Base-by-base conservation (phyloP, 768 basidiomycete species). In the Termitomyces sp. region DNA sequence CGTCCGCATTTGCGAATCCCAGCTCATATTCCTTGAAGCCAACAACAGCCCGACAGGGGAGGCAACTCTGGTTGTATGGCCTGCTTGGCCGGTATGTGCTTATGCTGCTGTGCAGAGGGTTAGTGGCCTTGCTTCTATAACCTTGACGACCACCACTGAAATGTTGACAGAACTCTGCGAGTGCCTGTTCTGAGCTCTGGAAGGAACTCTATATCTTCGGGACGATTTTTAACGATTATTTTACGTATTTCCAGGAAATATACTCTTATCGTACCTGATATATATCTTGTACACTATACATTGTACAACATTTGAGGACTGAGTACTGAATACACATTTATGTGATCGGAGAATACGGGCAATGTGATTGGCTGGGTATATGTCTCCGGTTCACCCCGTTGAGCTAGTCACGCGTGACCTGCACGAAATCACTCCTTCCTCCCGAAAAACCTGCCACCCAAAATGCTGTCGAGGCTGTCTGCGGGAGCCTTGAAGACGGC, bases 391-490 rank as follows among this genome's bases (percentile, higher is more conserved):
- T 79, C 78, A 76, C 73, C 75, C 81, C 83, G 81, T 74, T 65
- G 56, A 32, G 52, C 61, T 58, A 63, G 76, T 79, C 75, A 77
- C 77, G 76, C 76, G 81, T 81, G 79, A 81, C 79, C 59, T 54
- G 71, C 67, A 73, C 72, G 61, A 70, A 63, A 70, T 73, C 68
- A 67, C 69, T 68, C 70, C 72, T 71, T 75, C 73, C 73, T 73
- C 70, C 69, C 69, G 71, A 75, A 81, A 83, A 81, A 74, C 74
- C 72, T 76, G 73, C 73, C 71, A 71, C 69, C 73, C 78, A 87
- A 84, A 90, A 92, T 92, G 90, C 76, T 91, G 74, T 86, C 88
- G 76, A 91, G 88, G 87, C 84, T 91, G 78, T 86, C 88, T 73
- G 84, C 84, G 76, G 84, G 85, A 77, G 83, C 84, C 78, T 81